Evolutionary conservation across 106 monocot genomes (phyloP).

Genomic region (Triglochin maritima): DNA sequence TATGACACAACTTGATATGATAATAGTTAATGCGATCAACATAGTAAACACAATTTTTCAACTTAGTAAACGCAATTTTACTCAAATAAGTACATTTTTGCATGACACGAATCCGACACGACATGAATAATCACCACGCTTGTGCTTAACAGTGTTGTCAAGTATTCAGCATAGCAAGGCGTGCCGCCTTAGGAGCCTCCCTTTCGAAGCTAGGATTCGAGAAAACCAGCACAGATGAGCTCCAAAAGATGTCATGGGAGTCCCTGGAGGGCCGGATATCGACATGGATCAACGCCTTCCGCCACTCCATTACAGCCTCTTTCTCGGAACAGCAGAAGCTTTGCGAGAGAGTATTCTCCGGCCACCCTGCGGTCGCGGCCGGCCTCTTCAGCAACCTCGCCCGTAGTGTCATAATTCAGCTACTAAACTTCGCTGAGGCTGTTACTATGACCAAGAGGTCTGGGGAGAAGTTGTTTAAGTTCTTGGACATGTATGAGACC

Average conservation of each 20-base stretch:
- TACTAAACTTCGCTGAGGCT: conserved; percentile 59
- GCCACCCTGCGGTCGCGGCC: conserved; percentile 7
- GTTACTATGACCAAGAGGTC: conserved; percentile 43
- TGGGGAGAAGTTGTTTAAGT: conserved; percentile 68
- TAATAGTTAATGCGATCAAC: too few relatives aligned
- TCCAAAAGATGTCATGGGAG: conserved; percentile 51
- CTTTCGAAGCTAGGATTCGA: conserved; percentile 28
- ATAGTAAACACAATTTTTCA: too few relatives aligned
- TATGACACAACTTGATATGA: too few relatives aligned
- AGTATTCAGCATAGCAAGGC: conserved; percentile 27
- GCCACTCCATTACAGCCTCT: conserved; percentile 12
- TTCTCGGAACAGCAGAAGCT: conserved; percentile 28
- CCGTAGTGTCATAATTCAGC: conserved; percentile 23
- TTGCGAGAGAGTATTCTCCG: conserved; percentile 32
- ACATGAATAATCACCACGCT: not conserved
- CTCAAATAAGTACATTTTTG: too few relatives aligned
- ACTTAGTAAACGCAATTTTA: too few relatives aligned
- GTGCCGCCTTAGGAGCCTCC: conserved; percentile 18
- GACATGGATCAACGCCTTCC: conserved; percentile 41
- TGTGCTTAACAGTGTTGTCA: conserved; percentile 15
- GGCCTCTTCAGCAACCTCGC: conserved; percentile 33
- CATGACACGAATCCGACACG: not conserved
- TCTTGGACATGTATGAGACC: conserved; percentile 69
- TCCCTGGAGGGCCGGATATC: conserved; percentile 27
- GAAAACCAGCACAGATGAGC: conserved; percentile 40